These are phyloP conservation scores for Gracilaria gracilis DNA, from an alignment of 23 red algal species.

Conservation along the genomic window DNA sequence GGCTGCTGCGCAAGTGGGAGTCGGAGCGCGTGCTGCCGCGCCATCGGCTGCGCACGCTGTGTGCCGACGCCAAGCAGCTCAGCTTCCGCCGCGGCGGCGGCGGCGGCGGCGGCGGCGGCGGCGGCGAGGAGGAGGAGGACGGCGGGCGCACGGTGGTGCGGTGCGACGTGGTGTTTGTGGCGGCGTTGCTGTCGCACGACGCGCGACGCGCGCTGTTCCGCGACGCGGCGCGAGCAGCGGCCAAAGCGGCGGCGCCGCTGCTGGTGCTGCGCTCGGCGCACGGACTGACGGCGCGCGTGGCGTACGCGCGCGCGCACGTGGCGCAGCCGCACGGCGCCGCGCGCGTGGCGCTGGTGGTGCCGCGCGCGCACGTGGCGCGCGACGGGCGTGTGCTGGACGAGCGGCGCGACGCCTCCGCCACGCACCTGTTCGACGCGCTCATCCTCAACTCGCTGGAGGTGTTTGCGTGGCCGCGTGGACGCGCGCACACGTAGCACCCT, in stretches of 20 bases:
- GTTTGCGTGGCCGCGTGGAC: neutral
- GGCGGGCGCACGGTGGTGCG: neutral
- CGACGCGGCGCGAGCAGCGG: neutral
- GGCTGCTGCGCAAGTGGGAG: conserved; percentile 53
- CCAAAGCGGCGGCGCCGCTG: conserved; percentile 42
- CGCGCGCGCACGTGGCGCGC: neutral
- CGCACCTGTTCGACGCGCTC: conserved; percentile 32
- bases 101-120: neutral
- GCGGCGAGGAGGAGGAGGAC: neutral
- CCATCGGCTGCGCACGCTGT: neutral
- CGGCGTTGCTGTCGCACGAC: conserved; percentile 34
- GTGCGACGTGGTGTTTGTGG: conserved; percentile 67
- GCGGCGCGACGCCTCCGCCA: neutral
- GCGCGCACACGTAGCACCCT: neutral
- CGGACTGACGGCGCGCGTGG: conserved; percentile 67
- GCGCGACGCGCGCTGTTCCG: conserved; percentile 3
- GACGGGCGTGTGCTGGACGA: conserved; percentile 40
- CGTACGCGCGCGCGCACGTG: conserved; percentile 21
- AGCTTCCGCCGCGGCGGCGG: neutral
- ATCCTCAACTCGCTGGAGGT: conserved; percentile 72
- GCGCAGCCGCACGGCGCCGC: neutral
- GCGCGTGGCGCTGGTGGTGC: conserved; percentile 52
- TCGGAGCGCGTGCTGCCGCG: neutral
- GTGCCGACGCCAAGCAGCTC: conserved; percentile 32
- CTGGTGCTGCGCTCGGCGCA: conserved; percentile 68